phyloP scores from a whole-genome alignment of 2,329 filamentous ascomycete genomes.

The Rhytidhysteron rufulum region DNA sequence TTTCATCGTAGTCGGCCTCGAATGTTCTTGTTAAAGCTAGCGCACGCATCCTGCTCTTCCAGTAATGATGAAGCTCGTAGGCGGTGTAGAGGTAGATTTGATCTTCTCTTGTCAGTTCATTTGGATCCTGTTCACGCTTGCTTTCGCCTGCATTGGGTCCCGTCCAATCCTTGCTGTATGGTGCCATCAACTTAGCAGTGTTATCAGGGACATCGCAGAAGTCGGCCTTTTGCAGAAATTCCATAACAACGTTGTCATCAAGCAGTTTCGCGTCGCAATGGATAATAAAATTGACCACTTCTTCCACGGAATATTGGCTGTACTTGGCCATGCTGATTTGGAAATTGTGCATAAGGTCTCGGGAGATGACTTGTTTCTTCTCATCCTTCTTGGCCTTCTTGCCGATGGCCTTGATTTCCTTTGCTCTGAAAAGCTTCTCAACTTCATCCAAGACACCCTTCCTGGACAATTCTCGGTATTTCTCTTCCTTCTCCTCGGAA shows the following conservation, averaged over 20 bases:
- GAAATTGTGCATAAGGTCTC: constrained; percentile 59
- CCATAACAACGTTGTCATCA: constrained; percentile 90
- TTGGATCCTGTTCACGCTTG: constrained; percentile 77
- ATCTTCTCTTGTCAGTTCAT: constrained; percentile 87
- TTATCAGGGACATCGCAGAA: constrained; percentile 91
- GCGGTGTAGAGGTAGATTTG: constrained; percentile 92
- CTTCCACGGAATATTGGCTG: constrained; percentile 77
- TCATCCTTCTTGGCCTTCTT: constrained; percentile 74
- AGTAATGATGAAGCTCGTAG: constrained; percentile 94
- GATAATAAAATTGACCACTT: constrained; percentile 87
- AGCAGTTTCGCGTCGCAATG: constrained; percentile 88
- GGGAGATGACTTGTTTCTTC: constrained; percentile 95
- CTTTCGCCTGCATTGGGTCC: constrained; percentile 76
- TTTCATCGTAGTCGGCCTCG: constrained; percentile 87
- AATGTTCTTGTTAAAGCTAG: constrained; percentile 78
- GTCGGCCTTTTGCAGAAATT: constrained; percentile 90
- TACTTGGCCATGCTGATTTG: constrained; percentile 88
- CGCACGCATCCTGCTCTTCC: constrained; percentile 95
- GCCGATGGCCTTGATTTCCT: constrained; percentile 88
- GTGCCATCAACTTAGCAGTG: constrained; percentile 82
- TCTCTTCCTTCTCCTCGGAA: constrained; percentile 87
- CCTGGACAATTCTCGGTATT: constrained; percentile 86
- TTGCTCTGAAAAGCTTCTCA: constrained; percentile 94
- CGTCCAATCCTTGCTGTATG: constrained; percentile 96
- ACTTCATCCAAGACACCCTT: constrained; percentile 97